Percentiles rank a stretch among this genome's conserved stretches.
These are phyloP conservation scores for Lenwebbia sp. DNA, from an alignment of 345 rosid species.

Conservation along the genomic window DNA sequence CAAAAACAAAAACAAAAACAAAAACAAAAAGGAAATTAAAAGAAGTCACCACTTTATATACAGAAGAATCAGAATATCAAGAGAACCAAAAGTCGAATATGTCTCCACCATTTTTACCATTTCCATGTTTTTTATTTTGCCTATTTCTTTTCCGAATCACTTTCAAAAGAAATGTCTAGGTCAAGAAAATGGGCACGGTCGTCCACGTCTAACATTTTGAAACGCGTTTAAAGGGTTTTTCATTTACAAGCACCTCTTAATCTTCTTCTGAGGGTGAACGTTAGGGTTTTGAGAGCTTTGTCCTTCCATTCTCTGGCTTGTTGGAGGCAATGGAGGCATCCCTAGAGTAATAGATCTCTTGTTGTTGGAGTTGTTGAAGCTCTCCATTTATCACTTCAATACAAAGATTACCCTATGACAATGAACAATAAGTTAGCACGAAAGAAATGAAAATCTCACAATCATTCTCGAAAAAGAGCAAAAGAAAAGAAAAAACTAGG, in stretches of 20 bases:
- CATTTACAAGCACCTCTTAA: not conserved
- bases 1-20: not conserved
- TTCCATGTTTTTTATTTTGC: too few relatives aligned
- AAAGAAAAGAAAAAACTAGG: not conserved
- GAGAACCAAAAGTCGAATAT: not conserved
- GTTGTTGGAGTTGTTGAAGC: not conserved
- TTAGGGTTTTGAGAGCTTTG: not conserved
- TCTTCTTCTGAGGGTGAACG: not conserved
- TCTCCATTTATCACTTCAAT: not conserved
- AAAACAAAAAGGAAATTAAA: not conserved
- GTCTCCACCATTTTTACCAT: too few relatives aligned
- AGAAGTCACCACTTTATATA: not conserved
- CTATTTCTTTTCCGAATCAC: too few relatives aligned
- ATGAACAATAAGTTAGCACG: not conserved
- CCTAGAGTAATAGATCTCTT: not conserved
- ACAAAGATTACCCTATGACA: not conserved
- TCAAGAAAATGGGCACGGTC: not conserved
- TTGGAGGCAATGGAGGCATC: not conserved
- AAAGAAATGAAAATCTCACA: not conserved
- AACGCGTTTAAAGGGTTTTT: not conserved
- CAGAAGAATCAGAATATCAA: not conserved
- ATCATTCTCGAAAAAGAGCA: not conserved
- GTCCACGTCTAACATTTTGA: not conserved
- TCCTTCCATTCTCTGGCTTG: constrained; percentile 10
- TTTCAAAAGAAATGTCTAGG: not conserved